phyloP scores from a whole-genome alignment of 352 stramenopile species.

The Phytopythium montanum region DNA sequence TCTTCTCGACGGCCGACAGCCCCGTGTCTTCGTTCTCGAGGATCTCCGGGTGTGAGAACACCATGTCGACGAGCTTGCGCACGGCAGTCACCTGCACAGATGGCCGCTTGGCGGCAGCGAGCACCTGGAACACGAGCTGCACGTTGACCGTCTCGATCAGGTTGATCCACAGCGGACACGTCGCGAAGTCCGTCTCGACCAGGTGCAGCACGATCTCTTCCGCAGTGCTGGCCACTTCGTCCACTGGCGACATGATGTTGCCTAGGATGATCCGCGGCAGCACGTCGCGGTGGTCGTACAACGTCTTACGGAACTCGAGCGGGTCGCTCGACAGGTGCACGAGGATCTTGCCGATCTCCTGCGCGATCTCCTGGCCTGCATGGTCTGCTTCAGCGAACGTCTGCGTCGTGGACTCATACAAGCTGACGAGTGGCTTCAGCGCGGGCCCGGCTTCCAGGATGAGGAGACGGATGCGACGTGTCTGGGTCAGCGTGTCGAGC shows the following conservation, averaged over 20 bases:
- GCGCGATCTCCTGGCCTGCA: conserved; percentile 35
- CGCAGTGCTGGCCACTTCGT: conserved; percentile 49
- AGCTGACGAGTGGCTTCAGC: conserved; percentile 45
- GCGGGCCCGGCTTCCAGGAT: conserved; percentile 60
- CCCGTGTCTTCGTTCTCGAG: conserved; percentile 46
- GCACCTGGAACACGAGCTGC: conserved; percentile 51
- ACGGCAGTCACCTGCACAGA: conserved; percentile 65
- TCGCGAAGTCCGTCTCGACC: conserved; percentile 78
- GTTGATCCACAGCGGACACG: conserved; percentile 75
- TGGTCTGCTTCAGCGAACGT: conserved; percentile 31
- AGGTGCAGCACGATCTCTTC: conserved; percentile 76
- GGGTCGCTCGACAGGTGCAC: conserved; percentile 70
- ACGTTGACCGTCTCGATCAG: conserved; percentile 66
- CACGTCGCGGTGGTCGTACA: conserved; percentile 65
- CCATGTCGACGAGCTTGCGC: conserved; percentile 74
- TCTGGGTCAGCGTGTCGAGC: conserved; percentile 47
- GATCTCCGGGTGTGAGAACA: conserved; percentile 55
- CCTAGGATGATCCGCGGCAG: conserved; percentile 51
- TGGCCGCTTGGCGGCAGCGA: conserved; percentile 44
- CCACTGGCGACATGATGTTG: conserved; percentile 55
- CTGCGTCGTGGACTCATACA: conserved; percentile 45
- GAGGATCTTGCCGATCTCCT: conserved; percentile 50
- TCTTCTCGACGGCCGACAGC: conserved; percentile 44
- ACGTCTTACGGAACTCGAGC: conserved; percentile 73
- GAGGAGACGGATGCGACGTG: conserved; percentile 60